These are phyloP conservation scores for Colletotrichum somersetense DNA, from an alignment of 2,329 filamentous ascomycete species.

Conservation along the genomic window DNA sequence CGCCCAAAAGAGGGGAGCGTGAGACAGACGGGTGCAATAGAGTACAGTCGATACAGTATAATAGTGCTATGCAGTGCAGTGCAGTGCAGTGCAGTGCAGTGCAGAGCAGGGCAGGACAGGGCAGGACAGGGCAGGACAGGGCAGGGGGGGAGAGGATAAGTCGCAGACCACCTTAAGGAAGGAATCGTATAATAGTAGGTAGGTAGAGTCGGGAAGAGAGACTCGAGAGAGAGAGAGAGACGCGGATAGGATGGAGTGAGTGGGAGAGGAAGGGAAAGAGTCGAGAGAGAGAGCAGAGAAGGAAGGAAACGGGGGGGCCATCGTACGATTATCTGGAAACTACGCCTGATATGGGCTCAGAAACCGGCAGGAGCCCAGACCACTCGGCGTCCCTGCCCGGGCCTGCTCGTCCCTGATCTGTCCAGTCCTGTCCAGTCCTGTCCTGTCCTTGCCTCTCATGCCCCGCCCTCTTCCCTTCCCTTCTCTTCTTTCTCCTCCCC, in stretches of 20 bases:
- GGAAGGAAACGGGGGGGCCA: constrained; percentile 33
- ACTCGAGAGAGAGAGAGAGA: background rate
- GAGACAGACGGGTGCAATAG: background rate
- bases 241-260: constrained; percentile 1
- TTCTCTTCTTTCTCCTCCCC: background rate
- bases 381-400: constrained; percentile 31
- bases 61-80: no score
- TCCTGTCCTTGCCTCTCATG: background rate
- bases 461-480: no score
- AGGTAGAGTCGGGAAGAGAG: background rate
- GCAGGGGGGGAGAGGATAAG: background rate
- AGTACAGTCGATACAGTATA: background rate
- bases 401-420: background rate
- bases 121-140: background rate
- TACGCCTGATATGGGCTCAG: constrained; percentile 39
- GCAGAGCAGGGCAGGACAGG: background rate
- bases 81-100: background rate
- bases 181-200: background rate
- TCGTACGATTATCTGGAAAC: constrained; percentile 43
- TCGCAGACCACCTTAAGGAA: background rate
- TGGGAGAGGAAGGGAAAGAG: constrained; percentile 20
- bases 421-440: background rate
- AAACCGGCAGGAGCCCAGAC: constrained; percentile 20
- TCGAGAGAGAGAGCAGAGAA: constrained; percentile 13
- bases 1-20: background rate